Evolutionary conservation across 495 filamentous ascomycete species (phyloP), one percentile per base, ranked within the genome.

Genomic region (Hyaloscypha bicolor): DNA sequence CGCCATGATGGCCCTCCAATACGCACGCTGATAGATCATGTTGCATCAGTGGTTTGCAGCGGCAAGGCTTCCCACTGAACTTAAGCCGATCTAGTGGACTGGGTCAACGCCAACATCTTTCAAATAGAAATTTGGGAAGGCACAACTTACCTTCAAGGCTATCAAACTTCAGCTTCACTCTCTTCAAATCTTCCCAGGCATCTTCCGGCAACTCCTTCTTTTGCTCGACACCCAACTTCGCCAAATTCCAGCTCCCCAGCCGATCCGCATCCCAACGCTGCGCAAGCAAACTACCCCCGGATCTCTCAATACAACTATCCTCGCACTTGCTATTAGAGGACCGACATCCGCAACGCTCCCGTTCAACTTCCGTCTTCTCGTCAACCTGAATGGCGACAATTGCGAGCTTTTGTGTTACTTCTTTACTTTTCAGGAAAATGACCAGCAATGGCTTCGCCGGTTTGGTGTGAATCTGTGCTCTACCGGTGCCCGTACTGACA

Each of bases 381-480:
- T 69, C 66, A 35, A 69, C 58, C 29, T 69, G 60, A 25, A 69
- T 55, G n/a, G 55, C 62, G 14, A 64, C 66, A 25, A 64, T 69
- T 12, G 66, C 60, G n/a, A 69, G 61, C 42, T 64, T 63, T 22
- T 30, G 37, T 11, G 48, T 52, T 12, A 32, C 62, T 6, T 69
- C 52, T 64, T 62, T 65, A 22, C 39, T 42, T 30, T 66, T 66
- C 16, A 66, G 53, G 61, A 69, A 69, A 12, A 69, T 63, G 25
- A 69, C 66, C 9, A 69, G 61, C 35, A 69, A 30, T 16, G 66
- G 66, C 29, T 69, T 69, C 9, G 66, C 30, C n/a, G 66, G 66
- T 62, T 69, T 69, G n/a, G 35, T 9, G 25, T 69, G 66, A 51
- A 69, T 5, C 29, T 69, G 64, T 32, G 64, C 64, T 60, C 19